Base-by-base conservation (phyloP, 129 eudicot genomes). In the Heracleum sosnowskyi region DNA sequence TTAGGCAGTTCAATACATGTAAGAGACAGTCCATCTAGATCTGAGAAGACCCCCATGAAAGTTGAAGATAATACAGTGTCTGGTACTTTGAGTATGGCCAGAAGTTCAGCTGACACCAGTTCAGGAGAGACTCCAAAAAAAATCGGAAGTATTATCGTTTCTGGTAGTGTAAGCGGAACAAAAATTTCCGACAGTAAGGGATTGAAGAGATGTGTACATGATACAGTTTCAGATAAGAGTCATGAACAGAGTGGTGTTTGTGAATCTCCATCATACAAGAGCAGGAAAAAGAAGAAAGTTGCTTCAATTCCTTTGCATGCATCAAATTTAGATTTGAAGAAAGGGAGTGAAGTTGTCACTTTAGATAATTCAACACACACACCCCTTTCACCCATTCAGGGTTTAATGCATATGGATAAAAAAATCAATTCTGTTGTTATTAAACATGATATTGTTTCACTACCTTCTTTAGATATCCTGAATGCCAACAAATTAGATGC, bases 211-310 rank as follows among this genome's bases (percentile, higher is more conserved):
- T 83, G 87, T 79, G 79, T 74, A 39, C 63, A 79, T 17, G 86
- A 55, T 79, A 55, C 55, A 69, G 81, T 80, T 82, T 77, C 75
- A 64, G 79, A 72, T 68, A 81, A 79, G 80, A 79, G 79, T 77
- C 86, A 57, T 46, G 81, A 69, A 42, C 64, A 33, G 39, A 83
- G 34, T 55, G 84, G 79, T 36, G 60, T 76, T 74, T 55, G 66
- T 74, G 77, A 76, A 79, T 74, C 80, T 39, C 71, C 82, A 49
- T 71, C 85, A 1, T 79, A 63, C 82, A 76, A 77, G 82, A 75
- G 78, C 78, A 90, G 84, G 83, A 90, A 86, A 86, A 92, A 79
- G 82, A 92, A 83, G 83, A 84, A 79, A 80, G 63, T 66, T 42
- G 57, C 26, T 55, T 81, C 51, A 18, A 63, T 78, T 76, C 72